phyloP scores from a whole-genome alignment of 148 eudicot species.

The Bassia scoparia region DNA sequence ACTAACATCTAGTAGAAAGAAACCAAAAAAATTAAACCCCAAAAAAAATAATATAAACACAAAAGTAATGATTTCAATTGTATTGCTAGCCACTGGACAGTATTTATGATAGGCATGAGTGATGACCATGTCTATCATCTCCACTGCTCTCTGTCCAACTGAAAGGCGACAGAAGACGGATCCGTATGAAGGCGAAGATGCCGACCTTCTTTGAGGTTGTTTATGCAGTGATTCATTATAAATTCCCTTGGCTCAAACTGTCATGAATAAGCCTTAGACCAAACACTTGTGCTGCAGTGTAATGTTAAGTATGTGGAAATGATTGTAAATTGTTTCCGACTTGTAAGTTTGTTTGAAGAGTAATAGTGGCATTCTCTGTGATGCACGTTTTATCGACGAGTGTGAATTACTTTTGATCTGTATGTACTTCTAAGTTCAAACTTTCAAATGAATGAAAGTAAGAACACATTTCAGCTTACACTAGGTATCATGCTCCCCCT shows the following conservation, averaged over 20 bases:
- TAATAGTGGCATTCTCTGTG: neutral
- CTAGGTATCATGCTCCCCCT: no score
- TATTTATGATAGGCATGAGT: conserved; percentile 30
- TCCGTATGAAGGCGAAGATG: conserved; percentile 32
- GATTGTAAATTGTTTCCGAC: conserved; percentile 7
- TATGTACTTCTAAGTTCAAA: no score
- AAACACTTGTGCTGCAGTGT: neutral
- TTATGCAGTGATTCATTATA: conserved; percentile 22
- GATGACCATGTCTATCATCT: conserved; percentile 22
- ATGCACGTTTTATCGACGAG: neutral
- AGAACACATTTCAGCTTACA: no score
- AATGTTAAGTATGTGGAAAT: conserved; percentile 1
- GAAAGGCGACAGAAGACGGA: conserved; percentile 7
- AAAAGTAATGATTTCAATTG: conserved; percentile 16
- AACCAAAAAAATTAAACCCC: neutral
- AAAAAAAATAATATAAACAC: neutral
- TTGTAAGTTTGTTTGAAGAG: conserved; percentile 16
- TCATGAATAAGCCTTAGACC: neutral
- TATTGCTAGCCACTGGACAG: conserved; percentile 24
- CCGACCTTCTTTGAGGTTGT: conserved; percentile 24
- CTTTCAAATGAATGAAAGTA: conserved; percentile 8
- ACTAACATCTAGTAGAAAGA: neutral
- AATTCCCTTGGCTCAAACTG: neutral
- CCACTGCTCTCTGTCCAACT: conserved; percentile 26
- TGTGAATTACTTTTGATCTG: neutral